Evolutionary conservation across 306 rosid species (phyloP).

Genomic region (Trifolium fragiferum): DNA sequence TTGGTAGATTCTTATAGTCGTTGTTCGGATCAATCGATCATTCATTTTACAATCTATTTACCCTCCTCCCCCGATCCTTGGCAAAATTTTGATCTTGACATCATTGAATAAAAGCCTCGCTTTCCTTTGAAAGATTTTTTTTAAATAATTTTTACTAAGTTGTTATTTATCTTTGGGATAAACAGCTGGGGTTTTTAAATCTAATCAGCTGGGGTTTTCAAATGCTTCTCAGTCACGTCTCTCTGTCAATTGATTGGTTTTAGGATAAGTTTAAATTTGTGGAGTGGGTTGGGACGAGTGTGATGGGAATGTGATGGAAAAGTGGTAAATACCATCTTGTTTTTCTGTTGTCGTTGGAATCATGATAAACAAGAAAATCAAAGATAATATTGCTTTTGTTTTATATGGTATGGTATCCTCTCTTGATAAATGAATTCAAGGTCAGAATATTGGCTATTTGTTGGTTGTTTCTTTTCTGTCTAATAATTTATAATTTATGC

Average conservation of each 20-base stretch:
- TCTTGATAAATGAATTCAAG: constrained; percentile 31
- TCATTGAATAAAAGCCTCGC: background rate
- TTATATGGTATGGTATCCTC: constrained; percentile 24
- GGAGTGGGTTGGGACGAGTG: constrained; percentile 20
- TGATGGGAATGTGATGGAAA: constrained; percentile 11
- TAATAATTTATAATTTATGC: constrained; percentile 19
- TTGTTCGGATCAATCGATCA: background rate
- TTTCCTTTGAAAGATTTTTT: constrained; percentile 9
- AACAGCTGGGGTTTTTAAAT: constrained; percentile 17
- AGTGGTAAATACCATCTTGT: constrained; percentile 27
- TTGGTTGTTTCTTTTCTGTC: constrained; percentile 27
- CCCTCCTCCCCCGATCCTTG: constrained; percentile 6
- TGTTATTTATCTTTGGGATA: constrained; percentile 20
- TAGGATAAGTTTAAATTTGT: constrained; percentile 25
- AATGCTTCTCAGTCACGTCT: constrained; percentile 1
- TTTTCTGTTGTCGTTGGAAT: constrained; percentile 24
- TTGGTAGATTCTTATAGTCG: background rate
- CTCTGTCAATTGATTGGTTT: constrained; percentile 15
- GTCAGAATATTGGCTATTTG: constrained; percentile 15
- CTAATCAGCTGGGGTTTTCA: constrained; percentile 12
- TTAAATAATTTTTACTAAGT: background rate
- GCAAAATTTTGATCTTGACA: background rate
- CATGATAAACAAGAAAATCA: constrained; percentile 18
- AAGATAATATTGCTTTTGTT: constrained; percentile 33
- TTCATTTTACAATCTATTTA: background rate